Evolutionary conservation across 2,329 filamentous ascomycete species (phyloP), one percentile per base, ranked within the genome.

Genomic region (Fusarium nurragi): DNA sequence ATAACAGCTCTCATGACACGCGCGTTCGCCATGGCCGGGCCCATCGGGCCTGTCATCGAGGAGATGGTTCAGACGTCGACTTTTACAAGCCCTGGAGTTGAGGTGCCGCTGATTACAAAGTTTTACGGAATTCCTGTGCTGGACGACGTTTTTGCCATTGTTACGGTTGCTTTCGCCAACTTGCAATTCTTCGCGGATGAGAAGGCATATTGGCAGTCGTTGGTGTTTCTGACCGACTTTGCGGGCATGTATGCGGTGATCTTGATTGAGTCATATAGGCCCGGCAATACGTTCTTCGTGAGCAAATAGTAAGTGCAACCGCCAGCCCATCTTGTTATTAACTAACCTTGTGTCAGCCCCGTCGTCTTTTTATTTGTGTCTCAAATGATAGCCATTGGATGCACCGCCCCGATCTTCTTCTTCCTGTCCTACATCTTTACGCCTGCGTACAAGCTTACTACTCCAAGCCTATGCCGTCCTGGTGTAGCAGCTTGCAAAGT

Each of bases 171-270:
- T 0, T 76, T 75, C 44, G 57, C 63, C 0, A 65, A 72, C 23
- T 5, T 76, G 25, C 64, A 72, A 14, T 69, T 74, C 37, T 64
- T 60, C n/a, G 48, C 57, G 1, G 61, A 71, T 9, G 46, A 52
- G 1, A 22, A 30, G 11, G 61, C 67, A 0, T 76, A 74, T 18
- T 75, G 72, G 69, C 72, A 75, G 16, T 62, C 65, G 4, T 30
- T 75, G 7, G 56, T 73, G 12, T 74, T 76, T 16, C 40, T 76
- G 8, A 66, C 66, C 1, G 74, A 76, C 4, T 72, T 63, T 46
- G 69, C 60, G 23, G 65, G 69, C 9, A 46, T 75, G 51, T 74
- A 71, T 40, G 66, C 68, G 25, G 63, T 76, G 14, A 19, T 73
- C 5, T 28, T 72, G 45, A 36, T 73, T 0, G 74, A 76, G 54